Evolutionary conservation across 2,329 filamentous ascomycete species (phyloP).

Genomic region (Trichoderma sp.): DNA sequence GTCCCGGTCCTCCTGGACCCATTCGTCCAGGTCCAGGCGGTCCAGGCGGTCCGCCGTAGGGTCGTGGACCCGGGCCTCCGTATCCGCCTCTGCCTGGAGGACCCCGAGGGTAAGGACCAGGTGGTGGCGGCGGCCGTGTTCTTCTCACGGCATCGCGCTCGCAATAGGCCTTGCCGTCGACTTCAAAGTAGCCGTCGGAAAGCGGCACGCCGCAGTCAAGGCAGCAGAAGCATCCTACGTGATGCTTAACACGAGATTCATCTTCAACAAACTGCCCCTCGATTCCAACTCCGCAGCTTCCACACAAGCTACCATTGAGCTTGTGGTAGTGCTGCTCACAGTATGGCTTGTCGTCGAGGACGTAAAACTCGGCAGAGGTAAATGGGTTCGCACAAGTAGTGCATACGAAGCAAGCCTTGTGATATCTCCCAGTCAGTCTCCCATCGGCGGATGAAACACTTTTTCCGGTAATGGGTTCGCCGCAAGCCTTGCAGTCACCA

Average conservation of each 20-base stretch:
- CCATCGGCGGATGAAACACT: slow-evolving; percentile 94
- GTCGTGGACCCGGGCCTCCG: slow-evolving; percentile 23
- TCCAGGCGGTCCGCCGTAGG: slow-evolving; percentile 26
- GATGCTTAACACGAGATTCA: slow-evolving; percentile 75
- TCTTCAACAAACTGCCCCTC: slow-evolving; percentile 94
- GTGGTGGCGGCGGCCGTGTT: slow-evolving; percentile 42
- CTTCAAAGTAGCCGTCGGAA: slow-evolving; percentile 87
- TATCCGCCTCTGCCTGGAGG: slow-evolving; percentile 15
- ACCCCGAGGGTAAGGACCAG: background rate
- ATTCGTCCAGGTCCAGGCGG: slow-evolving; percentile 31
- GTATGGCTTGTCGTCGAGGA: slow-evolving; percentile 83
- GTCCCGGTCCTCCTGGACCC: slow-evolving; percentile 30
- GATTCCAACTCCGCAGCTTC: slow-evolving; percentile 79
- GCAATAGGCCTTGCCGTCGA: slow-evolving; percentile 78
- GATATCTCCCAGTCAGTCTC: slow-evolving; percentile 87
- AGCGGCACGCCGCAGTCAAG: slow-evolving; percentile 74
- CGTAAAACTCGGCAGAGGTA: slow-evolving; percentile 87
- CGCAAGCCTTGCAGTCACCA: slow-evolving; percentile 83
- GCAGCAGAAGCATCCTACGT: slow-evolving; percentile 85
- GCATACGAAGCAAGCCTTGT: slow-evolving; percentile 94
- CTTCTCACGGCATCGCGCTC: slow-evolving; percentile 78
- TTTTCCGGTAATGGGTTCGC: slow-evolving; percentile 79
- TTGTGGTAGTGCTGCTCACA: slow-evolving; percentile 92
- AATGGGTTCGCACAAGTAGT: slow-evolving; percentile 81
- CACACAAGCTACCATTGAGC: slow-evolving; percentile 85